Evolutionary conservation across 768 basidiomycete genomes (phyloP).

Genomic region (Lactarius psammicola): DNA sequence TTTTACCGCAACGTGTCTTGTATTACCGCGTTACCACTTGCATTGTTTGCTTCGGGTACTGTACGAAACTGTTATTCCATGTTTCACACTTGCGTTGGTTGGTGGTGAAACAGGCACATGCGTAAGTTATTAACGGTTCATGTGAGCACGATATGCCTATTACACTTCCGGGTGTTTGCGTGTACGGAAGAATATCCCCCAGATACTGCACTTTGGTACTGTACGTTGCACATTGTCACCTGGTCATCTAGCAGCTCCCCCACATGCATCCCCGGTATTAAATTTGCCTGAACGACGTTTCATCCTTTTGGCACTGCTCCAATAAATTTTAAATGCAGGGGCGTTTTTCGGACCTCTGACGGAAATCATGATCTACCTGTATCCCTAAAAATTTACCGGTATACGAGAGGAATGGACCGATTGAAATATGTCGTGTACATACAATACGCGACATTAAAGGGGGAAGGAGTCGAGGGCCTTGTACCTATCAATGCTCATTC

Average conservation of each 20-base stretch:
- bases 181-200: background rate
- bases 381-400: background rate
- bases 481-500: background rate
- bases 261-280: background rate
- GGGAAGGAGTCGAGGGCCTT: background rate
- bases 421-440: background rate
- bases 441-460: background rate
- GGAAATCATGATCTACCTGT: background rate
- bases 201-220: background rate
- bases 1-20: background rate
- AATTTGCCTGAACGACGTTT: background rate
- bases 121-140: background rate
- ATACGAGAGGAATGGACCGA: background rate
- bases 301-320: background rate
- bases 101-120: background rate
- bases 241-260: background rate
- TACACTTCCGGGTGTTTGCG: background rate
- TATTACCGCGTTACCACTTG: background rate
- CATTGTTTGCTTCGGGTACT: background rate
- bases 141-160: background rate
- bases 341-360: background rate
- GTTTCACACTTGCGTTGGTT: background rate
- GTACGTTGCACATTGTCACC: background rate
- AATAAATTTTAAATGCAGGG: background rate
- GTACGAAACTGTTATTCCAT: background rate